Conservation (phyloP, 1,284 basidiomycete species). For the Mycena citricolor region DNA sequence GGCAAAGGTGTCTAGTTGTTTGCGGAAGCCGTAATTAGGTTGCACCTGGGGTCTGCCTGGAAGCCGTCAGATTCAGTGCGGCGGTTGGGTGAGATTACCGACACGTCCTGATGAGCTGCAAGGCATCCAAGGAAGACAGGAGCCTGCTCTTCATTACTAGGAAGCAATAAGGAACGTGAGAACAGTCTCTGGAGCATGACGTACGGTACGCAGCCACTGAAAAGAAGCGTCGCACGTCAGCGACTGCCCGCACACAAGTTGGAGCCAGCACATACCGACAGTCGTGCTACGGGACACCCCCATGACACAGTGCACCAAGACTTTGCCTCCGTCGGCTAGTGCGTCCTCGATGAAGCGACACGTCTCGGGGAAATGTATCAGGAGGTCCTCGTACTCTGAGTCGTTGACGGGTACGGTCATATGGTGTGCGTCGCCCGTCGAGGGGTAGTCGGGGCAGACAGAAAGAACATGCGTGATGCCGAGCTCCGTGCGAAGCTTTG, state of each 20-base stretch:
- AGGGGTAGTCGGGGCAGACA: conserved; percentile 55
- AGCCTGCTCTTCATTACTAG: conserved; percentile 55
- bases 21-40: conserved; percentile 66
- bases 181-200: too few species aligned
- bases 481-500: conserved; percentile 37
- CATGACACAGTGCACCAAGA: conserved; percentile 78
- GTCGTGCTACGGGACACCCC: conserved; percentile 72
- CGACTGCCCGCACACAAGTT: conserved; percentile 1
- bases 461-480: conserved; percentile 61
- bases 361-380: conserved; percentile 52
- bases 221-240: too few species aligned
- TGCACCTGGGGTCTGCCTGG: conserved; percentile 53
- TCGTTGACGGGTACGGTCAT: conserved; percentile 54
- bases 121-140: conserved; percentile 43
- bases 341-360: conserved; percentile 57
- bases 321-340: conserved; percentile 45
- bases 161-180: conserved; percentile 1
- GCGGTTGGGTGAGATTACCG: conserved; percentile 20
- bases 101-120: conserved; percentile 52
- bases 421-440: conserved; percentile 41
- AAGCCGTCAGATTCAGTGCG: conserved; percentile 1
- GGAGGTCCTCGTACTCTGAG: conserved; percentile 59
- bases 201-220: conserved; percentile 22
- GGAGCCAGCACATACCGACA: conserved; percentile 50
- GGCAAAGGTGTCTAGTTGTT: conserved; percentile 54